Evolutionary conservation across 169 alveolate genomes (phyloP).

Genomic region (Toxoplasma gondii): DNA sequence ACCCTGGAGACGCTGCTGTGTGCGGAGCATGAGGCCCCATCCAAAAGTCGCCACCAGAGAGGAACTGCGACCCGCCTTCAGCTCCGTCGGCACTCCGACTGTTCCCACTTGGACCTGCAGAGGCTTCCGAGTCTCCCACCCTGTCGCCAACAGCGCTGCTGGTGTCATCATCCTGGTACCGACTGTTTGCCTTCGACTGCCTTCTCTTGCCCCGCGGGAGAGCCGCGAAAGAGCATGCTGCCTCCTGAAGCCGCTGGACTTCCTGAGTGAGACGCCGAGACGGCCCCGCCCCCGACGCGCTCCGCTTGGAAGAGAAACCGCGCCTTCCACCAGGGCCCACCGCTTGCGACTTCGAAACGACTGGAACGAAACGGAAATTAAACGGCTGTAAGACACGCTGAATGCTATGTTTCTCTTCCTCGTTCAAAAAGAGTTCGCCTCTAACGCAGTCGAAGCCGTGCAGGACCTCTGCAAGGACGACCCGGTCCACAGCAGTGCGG

Average conservation of each 20-base stretch:
- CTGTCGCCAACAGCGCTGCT: background rate
- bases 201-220: slow-evolving; percentile 18
- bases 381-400: background rate
- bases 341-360: background rate
- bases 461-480: slow-evolving; percentile 2
- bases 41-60: background rate
- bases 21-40: background rate
- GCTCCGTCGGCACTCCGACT: background rate
- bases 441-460: slow-evolving; percentile 19
- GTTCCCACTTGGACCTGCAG: background rate
- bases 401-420: background rate
- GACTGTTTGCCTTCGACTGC: background rate
- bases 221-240: slow-evolving; percentile 39
- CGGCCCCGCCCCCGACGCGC: slow-evolving; percentile 11
- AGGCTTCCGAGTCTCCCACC: background rate
- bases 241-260: slow-evolving; percentile 35
- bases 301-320: background rate
- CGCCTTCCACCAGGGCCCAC: background rate
- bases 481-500: background rate
- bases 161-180: background rate
- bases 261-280: slow-evolving; percentile 57
- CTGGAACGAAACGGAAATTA: slow-evolving; percentile 10
- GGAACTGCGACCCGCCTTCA: background rate
- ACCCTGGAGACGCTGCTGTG: background rate
- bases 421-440: slow-evolving; percentile 4